phyloP scores from a whole-genome alignment of 352 stramenopile species.

The Phytophthora podocarpi region DNA sequence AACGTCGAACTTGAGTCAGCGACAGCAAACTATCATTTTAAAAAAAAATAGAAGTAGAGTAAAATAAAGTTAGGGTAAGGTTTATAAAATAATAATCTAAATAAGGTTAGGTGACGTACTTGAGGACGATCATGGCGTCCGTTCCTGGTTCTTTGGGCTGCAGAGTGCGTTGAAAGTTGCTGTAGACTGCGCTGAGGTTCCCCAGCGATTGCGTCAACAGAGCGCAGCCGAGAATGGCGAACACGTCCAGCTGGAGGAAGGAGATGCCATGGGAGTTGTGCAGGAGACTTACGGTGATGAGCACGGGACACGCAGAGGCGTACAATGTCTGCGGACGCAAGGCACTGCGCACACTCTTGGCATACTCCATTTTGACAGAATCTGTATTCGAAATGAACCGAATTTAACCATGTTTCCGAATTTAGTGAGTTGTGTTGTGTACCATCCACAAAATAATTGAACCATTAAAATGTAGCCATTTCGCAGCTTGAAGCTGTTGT shows the following conservation, averaged over 20 bases:
- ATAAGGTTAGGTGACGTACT: no score
- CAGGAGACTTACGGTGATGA: constrained; percentile 62
- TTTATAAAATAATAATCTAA: neutral
- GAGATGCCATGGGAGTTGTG: constrained; percentile 41
- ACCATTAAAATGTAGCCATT: no score
- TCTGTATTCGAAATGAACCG: no score
- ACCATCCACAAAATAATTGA: no score
- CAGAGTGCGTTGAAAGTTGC: constrained; percentile 72
- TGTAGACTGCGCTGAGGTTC: constrained; percentile 77
- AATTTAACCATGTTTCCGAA: no score
- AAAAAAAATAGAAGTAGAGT: constrained; percentile 15
- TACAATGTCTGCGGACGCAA: constrained; percentile 67
- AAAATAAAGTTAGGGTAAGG: no score
- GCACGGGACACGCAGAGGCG: constrained; percentile 52
- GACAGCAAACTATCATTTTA: constrained; percentile 56
- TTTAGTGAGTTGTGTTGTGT: no score
- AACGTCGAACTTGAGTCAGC: constrained; percentile 72
- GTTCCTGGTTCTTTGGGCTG: constrained; percentile 43
- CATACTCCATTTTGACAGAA: constrained; percentile 51
- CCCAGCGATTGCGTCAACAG: constrained; percentile 70
- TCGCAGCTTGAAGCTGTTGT: no score
- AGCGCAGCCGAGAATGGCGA: constrained; percentile 43
- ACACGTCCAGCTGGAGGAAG: constrained; percentile 47
- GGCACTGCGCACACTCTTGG: constrained; percentile 62
- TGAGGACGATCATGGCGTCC: constrained; percentile 62